Evolutionary conservation across 192 early-diverging fungal species (phyloP), one percentile per base, ranked within the genome.

Genomic region (Chytriomyces confervae): DNA sequence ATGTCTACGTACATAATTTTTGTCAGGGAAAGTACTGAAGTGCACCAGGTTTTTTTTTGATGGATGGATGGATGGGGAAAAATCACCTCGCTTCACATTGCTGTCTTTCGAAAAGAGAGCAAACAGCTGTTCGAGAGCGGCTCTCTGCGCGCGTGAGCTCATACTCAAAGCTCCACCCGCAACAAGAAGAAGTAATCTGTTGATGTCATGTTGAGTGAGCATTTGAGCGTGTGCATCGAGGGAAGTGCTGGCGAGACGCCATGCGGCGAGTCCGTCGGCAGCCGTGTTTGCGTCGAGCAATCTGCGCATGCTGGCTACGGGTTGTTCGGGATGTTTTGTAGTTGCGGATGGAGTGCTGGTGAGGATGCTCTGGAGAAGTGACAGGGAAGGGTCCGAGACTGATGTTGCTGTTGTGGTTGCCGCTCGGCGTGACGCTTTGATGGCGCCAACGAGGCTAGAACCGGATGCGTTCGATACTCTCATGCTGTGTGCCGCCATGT

Each of bases 281-380:
- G 53, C 47, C 13, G 50, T 53, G 69, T 53, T n/a, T 50, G 69
- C 48, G 20, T 70, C 69, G 16, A 70, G 27, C 49, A 13, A 20
- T n/a, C 45, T 50, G 8, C 69, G 69, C 49, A 70, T 36, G 36
- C 36, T 36, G 36, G 36, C 36, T 36, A 36, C 36, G 36, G 36
- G 36, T 36, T 36, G 36, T 36, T 36, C 36, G 36, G 36, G 36
- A 36, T 36, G 36, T 36, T 36, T 36, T 36, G 36, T 36, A 36
- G 36, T 36, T 36, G 36, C 36, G 36, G 36, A 36, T 36, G 36
- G 36, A 36, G 36, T 36, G 36, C 36, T 36, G 36, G 36, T 36
- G 2, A 36, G 36, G 36, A 36, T 36, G 36, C 36, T 36, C 36
- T 36, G 36, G 36, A 36, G 36, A 36, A 36, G 36, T 36, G 36